Base-by-base conservation (phyloP, 257 asterid species). In the Solanum phureja region DNA sequence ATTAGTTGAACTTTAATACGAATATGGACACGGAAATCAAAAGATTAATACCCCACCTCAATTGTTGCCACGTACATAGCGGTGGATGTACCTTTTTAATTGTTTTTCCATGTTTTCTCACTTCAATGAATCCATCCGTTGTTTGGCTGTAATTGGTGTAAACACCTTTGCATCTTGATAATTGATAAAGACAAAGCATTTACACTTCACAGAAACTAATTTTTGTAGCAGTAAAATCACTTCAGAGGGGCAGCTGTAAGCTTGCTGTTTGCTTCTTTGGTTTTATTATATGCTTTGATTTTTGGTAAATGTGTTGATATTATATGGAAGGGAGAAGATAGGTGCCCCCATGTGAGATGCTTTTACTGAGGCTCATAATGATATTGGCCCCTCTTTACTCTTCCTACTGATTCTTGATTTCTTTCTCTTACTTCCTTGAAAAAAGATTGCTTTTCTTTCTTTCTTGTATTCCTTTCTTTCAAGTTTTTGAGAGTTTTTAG, bases 361-460 rank as follows among this genome's bases (percentile, higher is more conserved):
- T 91, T 93, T 93, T 66, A 92, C 86, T 91, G 94, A 90, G 94
- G 91, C 88, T 92, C 91, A 89, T 92, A 94, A 93, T 87, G 89
- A 90, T 73, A 86, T 86, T 87, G 94, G 92, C 89, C 92, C 93
- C 91, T 88, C 90, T 88, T 90, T 92, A 62, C 72, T 87, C 88
- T 89, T 89, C 79, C 38, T 72, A 64, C 92, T 89, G 71, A 86
- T 73, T 40, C 73, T 73, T 68, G 27, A 33, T 85, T 40, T 86
- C 19, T 34, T 49, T 68, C 46, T 46, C 88, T 71, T 42, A 23
- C 84, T 72, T 60, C 56, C 87, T 23, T 38, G 71, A 52, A 73
- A 73, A 71, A 27, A 23, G 27, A 27, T n/a, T 73, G 29, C 69
- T 73, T 44, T 86, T 86, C 29, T 34, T 77, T 19, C 73, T 8